Evolutionary conservation across 2,329 filamentous ascomycete species (phyloP), one percentile per base, ranked within the genome.

Genomic region (Penicillium paneum): DNA sequence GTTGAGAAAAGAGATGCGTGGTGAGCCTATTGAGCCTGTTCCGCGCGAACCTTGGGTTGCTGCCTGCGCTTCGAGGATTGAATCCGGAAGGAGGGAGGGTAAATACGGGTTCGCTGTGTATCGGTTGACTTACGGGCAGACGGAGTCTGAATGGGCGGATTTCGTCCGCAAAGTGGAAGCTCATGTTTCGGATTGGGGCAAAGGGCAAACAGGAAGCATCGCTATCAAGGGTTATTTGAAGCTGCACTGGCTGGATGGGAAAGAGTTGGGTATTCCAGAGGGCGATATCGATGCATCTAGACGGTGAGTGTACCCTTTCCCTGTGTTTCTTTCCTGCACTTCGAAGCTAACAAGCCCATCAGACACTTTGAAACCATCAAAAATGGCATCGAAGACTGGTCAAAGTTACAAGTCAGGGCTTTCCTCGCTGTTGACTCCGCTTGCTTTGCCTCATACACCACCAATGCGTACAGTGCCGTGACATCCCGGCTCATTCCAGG

Each of bases 201-300:
- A 47, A 5, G 64, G 61, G 2, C 57, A 62, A 11, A 52, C 55
- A 8, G 63, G 64, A 8, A 55, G 52, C 5, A 57, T 55, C 26
- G 39, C 53, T 1, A 47, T 69, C 50, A 66, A 65, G 34, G 43
- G 51, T 4, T 24, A 57, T 29, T 28, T 69, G 12, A 62, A 64
- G n/a, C 42, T 70, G 2, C 57, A 62, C 10, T 69, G 67, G 67
- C 38, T 64, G 5, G 64, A 69, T 48, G 63, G 65, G 10, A 57
- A 57, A 8, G 57, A 52, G 11, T 21, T 66, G 3, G 61, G 58
- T 2, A 55, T 68, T 11, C 5, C 55, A 2, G 57, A 63, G 29
- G 52, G 48, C 7, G 59, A 61, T 34, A 8, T 62, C 26, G 47
- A 55, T 13, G 59, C 51, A 13, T 56, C 61, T 10, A 59, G 55